phyloP scores from a whole-genome alignment of 805 yeast genomes.

The Kodamaea sagamina region DNA sequence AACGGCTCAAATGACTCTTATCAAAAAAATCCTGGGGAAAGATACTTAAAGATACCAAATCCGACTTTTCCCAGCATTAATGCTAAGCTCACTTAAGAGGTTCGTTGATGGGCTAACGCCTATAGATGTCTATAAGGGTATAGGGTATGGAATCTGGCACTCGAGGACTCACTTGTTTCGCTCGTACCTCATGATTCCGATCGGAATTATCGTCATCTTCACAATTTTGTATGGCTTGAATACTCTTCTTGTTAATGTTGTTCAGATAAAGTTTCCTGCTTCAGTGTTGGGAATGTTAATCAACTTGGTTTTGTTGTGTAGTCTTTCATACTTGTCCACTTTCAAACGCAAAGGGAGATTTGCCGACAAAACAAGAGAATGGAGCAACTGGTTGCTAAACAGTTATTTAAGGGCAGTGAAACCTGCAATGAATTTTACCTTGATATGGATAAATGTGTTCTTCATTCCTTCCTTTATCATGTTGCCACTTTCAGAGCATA shows the following conservation, averaged over 20 bases:
- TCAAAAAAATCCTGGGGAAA: too few relatives aligned
- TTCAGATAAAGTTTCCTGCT: slow-evolving; percentile 60
- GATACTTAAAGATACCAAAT: too few relatives aligned
- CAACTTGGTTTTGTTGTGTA: slow-evolving; percentile 48
- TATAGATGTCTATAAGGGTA: slow-evolving; percentile 19
- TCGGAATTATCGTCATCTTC: slow-evolving; percentile 49
- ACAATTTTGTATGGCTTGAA: slow-evolving; percentile 55
- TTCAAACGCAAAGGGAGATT: slow-evolving; percentile 17
- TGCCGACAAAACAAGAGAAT: slow-evolving; percentile 3
- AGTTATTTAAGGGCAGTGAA: slow-evolving; percentile 44
- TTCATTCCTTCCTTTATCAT: slow-evolving; percentile 78
- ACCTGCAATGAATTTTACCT: slow-evolving; percentile 66
- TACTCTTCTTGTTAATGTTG: slow-evolving; percentile 43
- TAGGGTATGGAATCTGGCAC: slow-evolving; percentile 34
- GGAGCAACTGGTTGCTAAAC: slow-evolving; percentile 24
- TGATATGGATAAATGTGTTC: slow-evolving; percentile 77
- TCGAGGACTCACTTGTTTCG: slow-evolving; percentile 38
- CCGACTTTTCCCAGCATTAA: too few relatives aligned
- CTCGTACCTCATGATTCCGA: slow-evolving; percentile 49
- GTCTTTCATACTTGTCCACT: slow-evolving; percentile 28
- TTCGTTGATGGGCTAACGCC: background rate
- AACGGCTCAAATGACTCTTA: too few relatives aligned
- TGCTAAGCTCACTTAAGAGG: background rate
- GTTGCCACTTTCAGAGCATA: slow-evolving; percentile 65
- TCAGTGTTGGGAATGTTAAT: slow-evolving; percentile 72